Base-by-base conservation (phyloP, 2,329 filamentous ascomycete genomes). In the Stagonosporopsis vannaccii region DNA sequence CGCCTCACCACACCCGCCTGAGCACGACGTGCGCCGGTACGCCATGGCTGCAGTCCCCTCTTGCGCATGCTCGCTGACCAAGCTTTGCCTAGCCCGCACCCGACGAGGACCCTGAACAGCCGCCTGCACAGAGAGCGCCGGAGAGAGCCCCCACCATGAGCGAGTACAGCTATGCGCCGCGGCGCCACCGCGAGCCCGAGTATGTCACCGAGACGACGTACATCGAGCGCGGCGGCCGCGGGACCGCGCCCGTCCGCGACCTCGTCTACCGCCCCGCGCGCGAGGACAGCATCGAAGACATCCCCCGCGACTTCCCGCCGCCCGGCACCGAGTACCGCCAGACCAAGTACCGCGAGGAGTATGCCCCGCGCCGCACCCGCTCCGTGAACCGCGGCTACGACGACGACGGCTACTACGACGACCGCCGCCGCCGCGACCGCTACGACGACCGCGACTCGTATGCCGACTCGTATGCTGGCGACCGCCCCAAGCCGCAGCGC, bases 281-380 rank as follows among this genome's bases (percentile, higher is more conserved):
- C 62, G 88, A 93, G 72, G 89, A 92, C 69, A 92, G 89, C 75
- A 87, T 96, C 71, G 93, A 97, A 78, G 91, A 96, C 77, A 87
- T 96, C 58, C 86, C 87, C 62, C 87, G 92, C 64, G 90, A 96
- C 66, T 96, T 96, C 69, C 91, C 91, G 28, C 90, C 91, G 6
- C 89, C 88, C 6, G 87, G 69, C 71, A 74, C 68, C 71, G 77
- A 80, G 65, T 78, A 78, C 64, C 75, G 77, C 26, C 77, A 78
- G 44, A 77, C 78, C 46, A 77, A 73, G 58, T 80, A 81, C 64
- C 76, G 82, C 61, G 81, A 83, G 65, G 76, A 79, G 52, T 78
- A 79, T 60, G 75, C 75, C 51, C 74, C 77, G 46, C 84, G 85
- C 63, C 85, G 88, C 55, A 81, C 88, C 65, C 84, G 87, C 66